phyloP scores from a whole-genome alignment of 148 eudicot genomes.

The Rhododendron williamsianum region DNA sequence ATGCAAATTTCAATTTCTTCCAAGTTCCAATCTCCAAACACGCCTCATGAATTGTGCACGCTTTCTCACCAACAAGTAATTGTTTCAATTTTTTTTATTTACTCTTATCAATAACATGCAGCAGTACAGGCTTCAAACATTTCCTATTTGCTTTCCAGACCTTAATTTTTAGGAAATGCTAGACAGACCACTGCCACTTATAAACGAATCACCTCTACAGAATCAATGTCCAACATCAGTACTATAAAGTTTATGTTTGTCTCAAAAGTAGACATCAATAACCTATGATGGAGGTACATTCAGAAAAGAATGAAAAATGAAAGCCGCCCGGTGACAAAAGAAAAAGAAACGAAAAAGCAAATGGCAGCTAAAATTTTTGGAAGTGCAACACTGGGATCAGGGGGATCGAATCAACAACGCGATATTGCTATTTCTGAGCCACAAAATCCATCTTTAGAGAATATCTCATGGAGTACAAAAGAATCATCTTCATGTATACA shows the following conservation, averaged over 20 bases:
- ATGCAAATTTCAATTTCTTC: not conserved
- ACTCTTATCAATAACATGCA: not conserved
- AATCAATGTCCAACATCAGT: constrained; percentile 1
- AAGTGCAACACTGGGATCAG: not conserved
- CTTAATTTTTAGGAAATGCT: not conserved
- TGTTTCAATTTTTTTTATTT: not conserved
- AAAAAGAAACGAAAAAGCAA: not conserved
- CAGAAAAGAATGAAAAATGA: not conserved
- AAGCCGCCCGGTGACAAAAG: not conserved
- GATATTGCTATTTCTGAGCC: not conserved
- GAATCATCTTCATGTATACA: constrained; percentile 20
- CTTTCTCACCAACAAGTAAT: not conserved
- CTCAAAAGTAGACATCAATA: not conserved
- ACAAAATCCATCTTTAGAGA: constrained; percentile 11
- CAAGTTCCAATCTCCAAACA: not conserved
- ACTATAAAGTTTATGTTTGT: not conserved
- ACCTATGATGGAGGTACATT: not conserved
- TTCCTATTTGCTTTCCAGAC: not conserved
- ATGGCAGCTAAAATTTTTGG: not conserved
- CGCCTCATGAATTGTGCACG: not conserved
- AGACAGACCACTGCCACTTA: not conserved
- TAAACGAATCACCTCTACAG: not conserved
- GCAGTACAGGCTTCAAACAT: not conserved
- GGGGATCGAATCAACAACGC: constrained; percentile 5
- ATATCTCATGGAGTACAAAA: constrained; percentile 18